phyloP scores from a whole-genome alignment of 768 basidiomycete genomes.

The Solioccasus polychromus region DNA sequence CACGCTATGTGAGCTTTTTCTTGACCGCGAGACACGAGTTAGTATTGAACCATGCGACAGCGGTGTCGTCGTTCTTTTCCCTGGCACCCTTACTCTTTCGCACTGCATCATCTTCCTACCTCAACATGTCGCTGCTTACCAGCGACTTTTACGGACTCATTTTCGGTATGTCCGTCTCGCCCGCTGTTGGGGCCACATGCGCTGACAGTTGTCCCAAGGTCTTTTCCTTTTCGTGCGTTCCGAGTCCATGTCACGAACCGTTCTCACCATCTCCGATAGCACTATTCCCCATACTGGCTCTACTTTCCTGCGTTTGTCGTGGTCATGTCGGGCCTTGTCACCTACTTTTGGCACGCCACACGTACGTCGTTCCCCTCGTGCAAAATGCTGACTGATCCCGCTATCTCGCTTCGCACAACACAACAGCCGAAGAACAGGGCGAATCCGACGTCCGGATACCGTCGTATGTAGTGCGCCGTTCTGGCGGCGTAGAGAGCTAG shows the following conservation, averaged over 20 bases:
- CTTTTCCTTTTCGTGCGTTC: slow-evolving; percentile 50
- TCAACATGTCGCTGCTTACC: slow-evolving; percentile 80
- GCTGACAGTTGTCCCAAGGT: slow-evolving; percentile 26
- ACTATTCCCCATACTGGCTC: slow-evolving; percentile 82
- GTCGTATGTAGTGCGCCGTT: slow-evolving; percentile 8
- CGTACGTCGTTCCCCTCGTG: slow-evolving; percentile 48
- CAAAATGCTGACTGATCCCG: background rate
- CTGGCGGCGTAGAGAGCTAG: slow-evolving; percentile 11
- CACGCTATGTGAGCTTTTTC: slow-evolving; percentile 32
- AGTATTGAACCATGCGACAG: slow-evolving; percentile 30
- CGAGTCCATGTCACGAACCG: background rate
- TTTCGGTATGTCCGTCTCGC: slow-evolving; percentile 43
- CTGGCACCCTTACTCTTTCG: slow-evolving; percentile 80
- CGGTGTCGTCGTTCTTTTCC: slow-evolving; percentile 80
- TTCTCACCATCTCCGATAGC: slow-evolving; percentile 39
- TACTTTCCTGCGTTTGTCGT: slow-evolving; percentile 80
- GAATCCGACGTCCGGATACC: slow-evolving; percentile 30
- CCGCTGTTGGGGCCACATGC: background rate
- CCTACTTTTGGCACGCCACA: slow-evolving; percentile 82
- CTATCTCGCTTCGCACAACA: background rate
- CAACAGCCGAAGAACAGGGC: slow-evolving; percentile 73
- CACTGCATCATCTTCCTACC: slow-evolving; percentile 80
- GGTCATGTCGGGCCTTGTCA: slow-evolving; percentile 67
- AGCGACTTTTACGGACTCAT: slow-evolving; percentile 87
- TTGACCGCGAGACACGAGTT: background rate